A percentile compares a stretch with the other conserved stretches of the same genome.
Evolutionary conservation across 2,329 filamentous ascomycete genomes (phyloP).

Genomic region (Microsporum canis): DNA sequence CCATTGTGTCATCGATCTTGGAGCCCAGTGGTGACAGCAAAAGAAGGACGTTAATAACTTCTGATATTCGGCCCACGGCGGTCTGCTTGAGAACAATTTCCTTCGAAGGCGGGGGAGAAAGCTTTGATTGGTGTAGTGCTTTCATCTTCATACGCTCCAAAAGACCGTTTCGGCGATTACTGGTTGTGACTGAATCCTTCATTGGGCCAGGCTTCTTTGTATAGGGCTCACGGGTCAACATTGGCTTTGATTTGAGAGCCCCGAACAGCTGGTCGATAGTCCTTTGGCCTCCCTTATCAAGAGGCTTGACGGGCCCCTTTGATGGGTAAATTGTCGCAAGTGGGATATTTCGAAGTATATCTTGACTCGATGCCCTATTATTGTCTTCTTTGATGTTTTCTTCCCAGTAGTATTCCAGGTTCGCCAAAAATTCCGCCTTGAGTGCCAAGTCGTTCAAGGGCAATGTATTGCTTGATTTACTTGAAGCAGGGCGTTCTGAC

Average conservation of each 20-base stretch:
- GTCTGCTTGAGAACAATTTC: constrained; percentile 50
- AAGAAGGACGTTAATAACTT: constrained; percentile 56
- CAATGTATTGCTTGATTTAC: constrained; percentile 3
- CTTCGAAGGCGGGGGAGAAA: constrained; percentile 36
- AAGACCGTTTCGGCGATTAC: constrained; percentile 46
- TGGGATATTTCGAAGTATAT: constrained; percentile 24
- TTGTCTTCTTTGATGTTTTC: constrained; percentile 26
- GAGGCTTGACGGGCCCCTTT: background rate
- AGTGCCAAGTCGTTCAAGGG: constrained; percentile 37
- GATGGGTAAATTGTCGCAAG: constrained; percentile 27
- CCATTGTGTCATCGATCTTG: constrained; percentile 19
- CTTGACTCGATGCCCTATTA: constrained; percentile 23
- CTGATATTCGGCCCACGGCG: constrained; percentile 56
- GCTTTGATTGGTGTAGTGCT: constrained; percentile 42
- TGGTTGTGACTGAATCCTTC: constrained; percentile 19
- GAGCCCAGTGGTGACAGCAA: constrained; percentile 42
- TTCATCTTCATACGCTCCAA: constrained; percentile 67
- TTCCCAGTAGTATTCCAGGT: constrained; percentile 37
- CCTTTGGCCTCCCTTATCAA: background rate
- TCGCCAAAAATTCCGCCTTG: constrained; percentile 41
- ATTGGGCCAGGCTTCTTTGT: constrained; percentile 11
- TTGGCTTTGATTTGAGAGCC: constrained; percentile 23
- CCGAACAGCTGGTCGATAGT: constrained; percentile 1
- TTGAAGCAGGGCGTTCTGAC: constrained; percentile 8
- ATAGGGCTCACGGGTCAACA: constrained; percentile 20